These are phyloP conservation scores for Cercospora sojina DNA, from an alignment of 2,329 filamentous ascomycete species.

Conservation along the genomic window DNA sequence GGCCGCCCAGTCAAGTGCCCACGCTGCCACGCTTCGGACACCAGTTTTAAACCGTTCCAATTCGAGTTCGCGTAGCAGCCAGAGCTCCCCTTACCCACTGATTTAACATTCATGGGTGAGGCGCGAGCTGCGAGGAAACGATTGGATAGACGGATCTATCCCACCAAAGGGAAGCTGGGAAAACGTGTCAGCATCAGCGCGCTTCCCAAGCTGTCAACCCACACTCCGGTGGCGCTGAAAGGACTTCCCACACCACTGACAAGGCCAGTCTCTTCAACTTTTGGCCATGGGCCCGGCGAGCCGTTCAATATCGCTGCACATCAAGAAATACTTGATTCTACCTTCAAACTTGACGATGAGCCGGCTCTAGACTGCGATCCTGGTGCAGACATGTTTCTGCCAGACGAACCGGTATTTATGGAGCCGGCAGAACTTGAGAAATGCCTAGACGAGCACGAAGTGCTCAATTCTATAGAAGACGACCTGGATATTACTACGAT, in stretches of 20 bases:
- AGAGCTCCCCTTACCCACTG: conserved; percentile 17
- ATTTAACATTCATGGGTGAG: conserved; percentile 17
- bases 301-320: conserved; percentile 15
- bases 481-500: conserved; percentile 12
- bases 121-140: conserved; percentile 20
- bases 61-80: conserved; percentile 68
- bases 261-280: conserved; percentile 15
- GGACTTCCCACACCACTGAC: conserved; percentile 16
- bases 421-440: conserved; percentile 13
- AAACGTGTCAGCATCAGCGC: conserved; percentile 4
- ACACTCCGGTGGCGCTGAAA: conserved; percentile 11
- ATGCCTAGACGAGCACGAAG: conserved; percentile 13
- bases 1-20: conserved; percentile 72
- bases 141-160: conserved; percentile 15
- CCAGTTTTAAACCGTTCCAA: conserved; percentile 80
- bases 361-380: neutral
- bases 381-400: conserved; percentile 8
- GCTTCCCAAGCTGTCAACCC: conserved; percentile 6
- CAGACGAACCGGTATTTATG: conserved; percentile 6
- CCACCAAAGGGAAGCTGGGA: conserved; percentile 7
- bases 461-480: conserved; percentile 13
- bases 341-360: conserved; percentile 11
- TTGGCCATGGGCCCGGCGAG: conserved; percentile 12
- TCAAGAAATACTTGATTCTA: conserved; percentile 9
- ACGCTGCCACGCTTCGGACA: conserved; percentile 73